phyloP scores from a whole-genome alignment of 2,329 filamentous ascomycete species.

The Delphinella strobiligena region DNA sequence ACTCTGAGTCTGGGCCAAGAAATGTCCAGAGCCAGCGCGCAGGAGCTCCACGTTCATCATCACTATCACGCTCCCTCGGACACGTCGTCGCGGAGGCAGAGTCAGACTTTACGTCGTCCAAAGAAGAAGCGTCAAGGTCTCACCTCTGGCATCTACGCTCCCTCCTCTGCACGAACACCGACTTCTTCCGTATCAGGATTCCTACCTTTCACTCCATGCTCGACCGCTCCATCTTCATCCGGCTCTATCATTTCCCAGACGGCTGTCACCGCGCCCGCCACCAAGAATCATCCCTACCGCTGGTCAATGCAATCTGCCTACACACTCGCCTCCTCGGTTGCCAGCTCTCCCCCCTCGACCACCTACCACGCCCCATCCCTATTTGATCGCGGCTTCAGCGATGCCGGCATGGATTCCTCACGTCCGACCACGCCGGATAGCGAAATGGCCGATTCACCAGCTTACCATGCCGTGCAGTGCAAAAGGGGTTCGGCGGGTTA shows the following conservation, averaged over 20 bases:
- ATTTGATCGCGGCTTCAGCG: conserved; percentile 61
- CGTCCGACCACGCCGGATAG: conserved; percentile 75
- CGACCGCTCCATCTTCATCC: conserved; percentile 29
- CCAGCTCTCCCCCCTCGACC: conserved; percentile 62
- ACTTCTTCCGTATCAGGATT: conserved; percentile 26
- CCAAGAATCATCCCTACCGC: conserved; percentile 33
- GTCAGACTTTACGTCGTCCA: conserved; percentile 38
- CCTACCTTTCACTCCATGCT: conserved; percentile 20
- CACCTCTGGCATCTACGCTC: conserved; percentile 39
- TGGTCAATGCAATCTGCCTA: conserved; percentile 54
- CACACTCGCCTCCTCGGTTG: conserved; percentile 53
- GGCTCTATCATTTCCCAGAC: conserved; percentile 52
- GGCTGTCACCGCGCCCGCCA: conserved; percentile 41
- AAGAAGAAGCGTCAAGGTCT: conserved; percentile 63
- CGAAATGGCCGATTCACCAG: conserved; percentile 43
- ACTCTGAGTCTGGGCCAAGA: conserved; percentile 60
- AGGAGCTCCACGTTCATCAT: conserved; percentile 85
- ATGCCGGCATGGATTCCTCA: conserved; percentile 50
- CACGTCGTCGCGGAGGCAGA: conserved; percentile 16
- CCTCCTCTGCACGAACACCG: conserved; percentile 25
- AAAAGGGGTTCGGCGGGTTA: conserved; percentile 43
- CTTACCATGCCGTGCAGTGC: conserved; percentile 48
- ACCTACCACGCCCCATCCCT: conserved; percentile 49
- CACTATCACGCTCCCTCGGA: conserved; percentile 63
- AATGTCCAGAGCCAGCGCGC: conserved; percentile 48